Evolutionary conservation across 805 yeast genomes (phyloP), one percentile per base, ranked within the genome.

Genomic region (Nakazawaea anatomiae): DNA sequence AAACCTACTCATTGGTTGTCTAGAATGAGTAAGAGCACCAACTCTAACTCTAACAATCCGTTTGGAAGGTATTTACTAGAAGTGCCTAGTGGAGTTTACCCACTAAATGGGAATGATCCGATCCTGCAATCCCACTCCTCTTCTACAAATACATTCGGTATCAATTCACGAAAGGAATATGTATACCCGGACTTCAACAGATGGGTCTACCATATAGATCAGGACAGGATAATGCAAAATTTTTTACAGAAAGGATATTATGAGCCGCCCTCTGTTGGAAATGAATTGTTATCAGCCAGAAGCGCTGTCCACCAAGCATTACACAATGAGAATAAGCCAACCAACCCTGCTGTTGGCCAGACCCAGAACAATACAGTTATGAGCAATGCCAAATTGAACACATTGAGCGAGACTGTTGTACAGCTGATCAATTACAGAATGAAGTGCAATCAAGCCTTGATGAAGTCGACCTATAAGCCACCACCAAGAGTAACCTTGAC

Each of bases 401-500:
- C 74, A 5, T 62, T 82, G 44, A 74, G 79, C 32, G 80, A 80
- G 8, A 68, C 80, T 49, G 67, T 82, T 57, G 63, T 75, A 46
- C 68, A 68, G 48, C 73, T 86, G 4, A 69, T 80, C 57, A 68
- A 71, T n/a, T 65, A 70, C 41, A 70, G 85, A 36, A 69, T 74
- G 30, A 62, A 69, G 27, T 62, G 72, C 52, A 77, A 76, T 58
- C 69, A 72, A 42, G 69, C 82, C 11, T 63, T 68, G 3, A 67
- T 76, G 9, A 77, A 76, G 29, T 71, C 83, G 2, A 73, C 81
- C 5, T 88, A 82, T 68, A 83, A 80, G 55, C 87, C 92, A 5
- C 96, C 96, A 0, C 91, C 96, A 10, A 72, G 97, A 55, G 96
- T 92, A 30, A 92, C 97, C 0, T 66, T 92, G 32, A 91, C 97